Evolutionary conservation across 2,329 filamentous ascomycete species (phyloP).

Genomic region (Alternaria viburni): DNA sequence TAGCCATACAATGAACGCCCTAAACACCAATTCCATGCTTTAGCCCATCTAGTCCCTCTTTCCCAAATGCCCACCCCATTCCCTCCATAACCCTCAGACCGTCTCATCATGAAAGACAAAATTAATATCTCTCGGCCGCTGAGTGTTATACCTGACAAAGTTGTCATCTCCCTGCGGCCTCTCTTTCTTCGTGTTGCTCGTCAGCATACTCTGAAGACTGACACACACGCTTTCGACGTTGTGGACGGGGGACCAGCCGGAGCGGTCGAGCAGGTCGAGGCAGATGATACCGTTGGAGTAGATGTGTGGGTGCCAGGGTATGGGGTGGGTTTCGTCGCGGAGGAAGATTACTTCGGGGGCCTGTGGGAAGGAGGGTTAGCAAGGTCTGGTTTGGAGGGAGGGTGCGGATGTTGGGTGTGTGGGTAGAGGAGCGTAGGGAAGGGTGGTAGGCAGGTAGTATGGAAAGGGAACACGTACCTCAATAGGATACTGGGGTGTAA

Average conservation of each 20-base stretch:
- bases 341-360: slow-evolving; percentile 94
- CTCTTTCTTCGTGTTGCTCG: slow-evolving; percentile 90
- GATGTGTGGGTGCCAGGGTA: slow-evolving; percentile 96
- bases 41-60: not conserved
- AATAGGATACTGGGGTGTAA: slow-evolving; percentile 86
- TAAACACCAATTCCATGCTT: not conserved
- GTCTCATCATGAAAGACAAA: slow-evolving; percentile 93
- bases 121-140: slow-evolving; percentile 84
- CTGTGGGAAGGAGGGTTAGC: slow-evolving; percentile 54
- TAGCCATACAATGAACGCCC: not conserved
- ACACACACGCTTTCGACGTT: slow-evolving; percentile 97
- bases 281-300: slow-evolving; percentile 99
- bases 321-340: slow-evolving; percentile 63
- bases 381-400: not conserved
- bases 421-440: not conserved
- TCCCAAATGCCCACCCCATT: not conserved
- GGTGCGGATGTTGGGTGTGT: not conserved
- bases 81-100: slow-evolving; percentile 41
- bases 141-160: slow-evolving; percentile 81
- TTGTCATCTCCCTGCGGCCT: slow-evolving; percentile 88
- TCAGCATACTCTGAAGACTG: slow-evolving; percentile 97
- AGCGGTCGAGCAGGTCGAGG: slow-evolving; percentile 83
- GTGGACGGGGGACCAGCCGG: slow-evolving; percentile 96
- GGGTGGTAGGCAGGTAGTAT: not conserved
- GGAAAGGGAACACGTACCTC: slow-evolving; percentile 50